These are phyloP conservation scores for Termitomyces bulborhizus DNA, from an alignment of 768 basidiomycete species.

Conservation along the genomic window DNA sequence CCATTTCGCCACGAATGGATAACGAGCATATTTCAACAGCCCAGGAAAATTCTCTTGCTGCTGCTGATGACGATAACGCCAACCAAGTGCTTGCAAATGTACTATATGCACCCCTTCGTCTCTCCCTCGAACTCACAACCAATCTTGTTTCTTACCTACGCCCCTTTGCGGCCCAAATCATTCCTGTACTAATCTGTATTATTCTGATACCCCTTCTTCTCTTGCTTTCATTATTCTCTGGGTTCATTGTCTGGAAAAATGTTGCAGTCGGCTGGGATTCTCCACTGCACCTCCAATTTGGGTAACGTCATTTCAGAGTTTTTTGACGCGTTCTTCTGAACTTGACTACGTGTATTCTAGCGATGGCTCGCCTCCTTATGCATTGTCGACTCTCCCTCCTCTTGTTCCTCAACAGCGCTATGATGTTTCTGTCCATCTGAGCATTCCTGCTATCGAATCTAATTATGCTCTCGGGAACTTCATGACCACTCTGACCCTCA, in stretches of 20 bases:
- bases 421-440: constrained; percentile 61
- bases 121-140: constrained; percentile 12
- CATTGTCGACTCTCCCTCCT: constrained; percentile 41
- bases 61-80: neutral
- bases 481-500: constrained; percentile 64
- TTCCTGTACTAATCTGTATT: constrained; percentile 59
- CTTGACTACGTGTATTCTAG: constrained; percentile 27
- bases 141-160: constrained; percentile 31
- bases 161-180: constrained; percentile 52
- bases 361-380: constrained; percentile 61
- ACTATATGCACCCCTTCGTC: constrained; percentile 7
- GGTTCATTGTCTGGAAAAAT: constrained; percentile 69
- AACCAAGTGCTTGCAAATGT: constrained; percentile 9
- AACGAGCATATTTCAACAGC: constrained; percentile 13
- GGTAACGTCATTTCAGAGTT: constrained; percentile 34
- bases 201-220: constrained; percentile 58
- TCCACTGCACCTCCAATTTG: constrained; percentile 71
- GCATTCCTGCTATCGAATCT: constrained; percentile 57
- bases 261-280: constrained; percentile 67
- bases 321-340: neutral
- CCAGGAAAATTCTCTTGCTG: constrained; percentile 4
- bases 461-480: constrained; percentile 81
- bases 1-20: constrained; percentile 9
- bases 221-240: constrained; percentile 58
- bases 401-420: constrained; percentile 65